A percentile compares a stretch with the other conserved stretches of the same genome.
phyloP scores from a whole-genome alignment of 2,329 filamentous ascomycete genomes.

The Chaetomiaceae sp. region DNA sequence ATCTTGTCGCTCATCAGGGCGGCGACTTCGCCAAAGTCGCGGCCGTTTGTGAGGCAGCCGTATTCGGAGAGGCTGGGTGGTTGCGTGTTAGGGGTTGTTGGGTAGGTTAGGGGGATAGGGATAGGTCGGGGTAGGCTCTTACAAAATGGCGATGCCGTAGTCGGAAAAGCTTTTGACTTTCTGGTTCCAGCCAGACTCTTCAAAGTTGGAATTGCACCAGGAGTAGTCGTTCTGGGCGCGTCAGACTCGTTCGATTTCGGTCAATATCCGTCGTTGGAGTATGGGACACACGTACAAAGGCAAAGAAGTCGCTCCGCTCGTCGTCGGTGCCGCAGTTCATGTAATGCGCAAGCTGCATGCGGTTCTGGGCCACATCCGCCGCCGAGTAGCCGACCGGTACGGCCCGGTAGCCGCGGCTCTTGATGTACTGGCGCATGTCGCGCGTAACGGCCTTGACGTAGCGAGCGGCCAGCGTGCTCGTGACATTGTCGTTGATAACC shows the following conservation, averaged over 20 bases:
- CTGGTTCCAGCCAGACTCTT: conserved; percentile 71
- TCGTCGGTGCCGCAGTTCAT: conserved; percentile 90
- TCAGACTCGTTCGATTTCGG: no score
- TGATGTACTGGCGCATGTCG: conserved; percentile 70
- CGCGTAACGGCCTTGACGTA: conserved; percentile 76
- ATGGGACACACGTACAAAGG: conserved; percentile 47
- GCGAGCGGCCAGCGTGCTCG: conserved; percentile 61
- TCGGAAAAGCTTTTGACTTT: conserved; percentile 85
- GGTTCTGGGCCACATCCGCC: conserved; percentile 81
- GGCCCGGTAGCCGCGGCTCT: conserved; percentile 54
- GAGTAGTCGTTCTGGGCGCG: conserved; percentile 77
- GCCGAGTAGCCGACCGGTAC: conserved; percentile 73
- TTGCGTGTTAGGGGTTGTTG: not conserved
- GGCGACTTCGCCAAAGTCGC: conserved; percentile 73
- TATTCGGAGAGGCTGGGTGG: conserved; percentile 74
- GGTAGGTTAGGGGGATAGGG: conserved; percentile 29
- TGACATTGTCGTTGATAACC: conserved; percentile 64
- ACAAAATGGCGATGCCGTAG: conserved; percentile 84
- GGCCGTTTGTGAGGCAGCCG: conserved; percentile 78
- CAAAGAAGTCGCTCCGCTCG: conserved; percentile 82
- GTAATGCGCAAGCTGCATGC: conserved; percentile 80
- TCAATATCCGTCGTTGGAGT: not conserved
- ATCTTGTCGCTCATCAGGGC: conserved; percentile 80
- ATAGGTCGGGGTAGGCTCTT: conserved; percentile 22
- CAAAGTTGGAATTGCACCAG: conserved; percentile 72